Percentiles rank a stretch among this genome's conserved stretches.
These are phyloP conservation scores for Fusarium secorum DNA, from an alignment of 2,329 filamentous ascomycete species.

Conservation along the genomic window DNA sequence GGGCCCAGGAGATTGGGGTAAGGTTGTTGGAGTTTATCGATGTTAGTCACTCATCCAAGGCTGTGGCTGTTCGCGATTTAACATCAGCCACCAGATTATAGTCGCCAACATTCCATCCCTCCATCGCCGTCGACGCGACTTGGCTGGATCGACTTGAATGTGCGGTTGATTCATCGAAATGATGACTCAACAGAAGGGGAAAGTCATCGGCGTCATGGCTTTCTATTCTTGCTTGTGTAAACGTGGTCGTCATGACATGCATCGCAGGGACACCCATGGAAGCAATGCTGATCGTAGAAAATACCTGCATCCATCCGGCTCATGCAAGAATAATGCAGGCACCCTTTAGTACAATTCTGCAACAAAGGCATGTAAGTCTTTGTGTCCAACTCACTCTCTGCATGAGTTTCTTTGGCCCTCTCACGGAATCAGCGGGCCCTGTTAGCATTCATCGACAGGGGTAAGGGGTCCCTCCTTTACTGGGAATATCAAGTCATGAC, in stretches of 20 bases:
- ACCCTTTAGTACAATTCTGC: not conserved
- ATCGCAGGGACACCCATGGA: conserved; percentile 27
- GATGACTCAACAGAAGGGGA: conserved; percentile 20
- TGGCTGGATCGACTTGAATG: not conserved
- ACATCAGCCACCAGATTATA: conserved; percentile 28
- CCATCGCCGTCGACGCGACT: conserved; percentile 5
- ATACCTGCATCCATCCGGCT: conserved; percentile 6
- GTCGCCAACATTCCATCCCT: conserved; percentile 25
- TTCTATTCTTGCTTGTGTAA: conserved; percentile 10
- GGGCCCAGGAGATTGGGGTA: conserved; percentile 39
- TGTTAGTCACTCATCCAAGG: conserved; percentile 11
- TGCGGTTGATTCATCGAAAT: conserved; percentile 12
- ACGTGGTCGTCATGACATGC: conserved; percentile 41
- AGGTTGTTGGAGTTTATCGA: conserved; percentile 22
- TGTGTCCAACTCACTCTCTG: conserved; percentile 17
- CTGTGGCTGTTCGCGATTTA: conserved; percentile 21
- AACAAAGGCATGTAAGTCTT: conserved; percentile 10
- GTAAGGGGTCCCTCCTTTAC: conserved; percentile 20
- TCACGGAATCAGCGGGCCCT: conserved; percentile 18
- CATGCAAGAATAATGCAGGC: conserved; percentile 27
- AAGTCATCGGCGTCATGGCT: conserved; percentile 29
- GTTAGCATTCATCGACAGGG: conserved; percentile 26
- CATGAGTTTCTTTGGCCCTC: conserved; percentile 19
- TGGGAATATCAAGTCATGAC: conserved; percentile 27
- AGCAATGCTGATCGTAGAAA: conserved; percentile 18